Evolutionary conservation across 2,329 filamentous ascomycete species (phyloP).

Genomic region (Trichoderma harzianum): DNA sequence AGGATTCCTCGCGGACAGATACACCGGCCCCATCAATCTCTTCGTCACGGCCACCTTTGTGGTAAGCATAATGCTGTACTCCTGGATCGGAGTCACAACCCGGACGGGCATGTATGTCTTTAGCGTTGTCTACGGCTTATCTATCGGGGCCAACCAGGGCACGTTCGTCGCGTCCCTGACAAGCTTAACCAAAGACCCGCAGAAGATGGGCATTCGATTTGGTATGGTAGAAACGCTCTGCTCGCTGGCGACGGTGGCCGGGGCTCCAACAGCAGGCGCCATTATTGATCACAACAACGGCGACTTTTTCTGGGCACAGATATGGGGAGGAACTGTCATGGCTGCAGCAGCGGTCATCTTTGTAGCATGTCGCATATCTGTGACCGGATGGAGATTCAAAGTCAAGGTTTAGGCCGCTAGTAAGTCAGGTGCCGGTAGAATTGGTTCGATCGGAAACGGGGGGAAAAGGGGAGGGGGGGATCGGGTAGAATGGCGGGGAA

Average conservation of each 20-base stretch:
- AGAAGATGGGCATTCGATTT: constrained; percentile 44
- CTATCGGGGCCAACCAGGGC: constrained; percentile 41
- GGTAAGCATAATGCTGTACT: constrained; percentile 48
- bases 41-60: constrained; percentile 47
- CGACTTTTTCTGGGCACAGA: constrained; percentile 42
- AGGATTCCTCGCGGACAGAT: constrained; percentile 50
- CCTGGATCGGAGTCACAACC: constrained; percentile 52
- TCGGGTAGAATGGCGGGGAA: not conserved
- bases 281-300: constrained; percentile 42
- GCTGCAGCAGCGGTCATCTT: constrained; percentile 33
- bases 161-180: constrained; percentile 41
- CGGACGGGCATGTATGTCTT: constrained; percentile 42
- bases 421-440: not conserved
- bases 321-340: constrained; percentile 45
- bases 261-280: constrained; percentile 43
- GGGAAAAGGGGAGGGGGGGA: not conserved
- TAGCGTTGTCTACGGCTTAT: constrained; percentile 43
- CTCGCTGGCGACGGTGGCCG: constrained; percentile 42
- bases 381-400: constrained; percentile 36
- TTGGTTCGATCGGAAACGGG: not conserved
- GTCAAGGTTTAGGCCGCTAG: constrained; percentile 33
- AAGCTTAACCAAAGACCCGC: constrained; percentile 41
- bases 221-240: constrained; percentile 44
- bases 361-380: constrained; percentile 32
- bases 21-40: constrained; percentile 53